A percentile compares a stretch with the other conserved stretches of the same genome.
These are phyloP conservation scores for Fusarium fujikuroi DNA, from an alignment of 2,329 filamentous ascomycete species.

Conservation along the genomic window DNA sequence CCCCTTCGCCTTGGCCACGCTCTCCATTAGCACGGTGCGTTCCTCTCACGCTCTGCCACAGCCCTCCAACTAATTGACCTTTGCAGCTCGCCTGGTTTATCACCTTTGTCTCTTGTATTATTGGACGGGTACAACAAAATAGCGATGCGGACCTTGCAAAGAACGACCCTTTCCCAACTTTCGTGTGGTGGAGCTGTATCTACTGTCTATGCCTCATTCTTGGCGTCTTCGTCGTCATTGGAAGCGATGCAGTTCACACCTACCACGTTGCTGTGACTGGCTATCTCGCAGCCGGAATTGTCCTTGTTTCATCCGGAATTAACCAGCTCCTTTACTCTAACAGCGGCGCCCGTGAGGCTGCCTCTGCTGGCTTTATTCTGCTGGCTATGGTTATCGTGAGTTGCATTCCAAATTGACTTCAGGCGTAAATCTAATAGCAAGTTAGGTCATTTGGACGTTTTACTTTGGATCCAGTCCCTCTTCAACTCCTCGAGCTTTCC, in stretches of 20 bases:
- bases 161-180: constrained; percentile 74
- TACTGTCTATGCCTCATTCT: constrained; percentile 87
- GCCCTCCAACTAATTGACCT: constrained; percentile 32
- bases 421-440: constrained; percentile 17
- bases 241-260: constrained; percentile 83
- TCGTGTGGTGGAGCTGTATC: constrained; percentile 90
- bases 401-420: constrained; percentile 27
- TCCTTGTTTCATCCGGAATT: constrained; percentile 85
- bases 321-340: constrained; percentile 86
- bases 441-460: constrained; percentile 95
- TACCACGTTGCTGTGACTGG: constrained; percentile 94
- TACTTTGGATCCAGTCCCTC: constrained; percentile 96
- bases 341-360: constrained; percentile 80
- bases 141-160: constrained; percentile 42
- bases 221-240: constrained; percentile 84
- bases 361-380: constrained; percentile 91
- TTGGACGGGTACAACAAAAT: constrained; percentile 67
- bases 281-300: constrained; percentile 84
- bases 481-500: constrained; percentile 85
- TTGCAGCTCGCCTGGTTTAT: constrained; percentile 92
- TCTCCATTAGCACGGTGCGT: constrained; percentile 90
- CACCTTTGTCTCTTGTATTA: constrained; percentile 85
- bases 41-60: neutral
- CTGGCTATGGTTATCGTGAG: constrained; percentile 91
- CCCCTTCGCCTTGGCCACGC: constrained; percentile 93